Conservation (phyloP, 768 basidiomycete genomes). For the Candolleomyces efflorescens region DNA sequence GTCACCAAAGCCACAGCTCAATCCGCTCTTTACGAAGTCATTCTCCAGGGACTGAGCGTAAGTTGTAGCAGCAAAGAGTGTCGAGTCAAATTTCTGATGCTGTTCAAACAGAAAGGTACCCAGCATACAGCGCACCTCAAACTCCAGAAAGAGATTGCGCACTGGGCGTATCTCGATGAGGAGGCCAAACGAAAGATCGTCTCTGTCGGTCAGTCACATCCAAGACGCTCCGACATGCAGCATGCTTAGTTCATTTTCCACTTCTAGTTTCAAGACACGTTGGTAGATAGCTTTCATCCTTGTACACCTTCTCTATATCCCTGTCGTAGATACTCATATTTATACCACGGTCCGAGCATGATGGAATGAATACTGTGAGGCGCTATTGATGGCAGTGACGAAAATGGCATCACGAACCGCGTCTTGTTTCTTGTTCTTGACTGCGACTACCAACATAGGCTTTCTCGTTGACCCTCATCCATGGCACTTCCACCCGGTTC, state of each 20-base stretch:
- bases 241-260: background rate
- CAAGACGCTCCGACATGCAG: constrained; percentile 2
- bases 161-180: constrained; percentile 85
- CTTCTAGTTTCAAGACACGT: constrained; percentile 6
- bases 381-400: background rate
- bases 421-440: background rate
- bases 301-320: background rate
- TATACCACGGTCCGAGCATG: background rate
- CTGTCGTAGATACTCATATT: background rate
- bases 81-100: background rate
- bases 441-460: background rate
- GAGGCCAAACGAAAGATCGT: constrained; percentile 63
- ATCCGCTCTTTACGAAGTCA: constrained; percentile 66
- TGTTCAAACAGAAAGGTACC: constrained; percentile 49
- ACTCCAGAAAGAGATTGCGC: constrained; percentile 79
- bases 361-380: too few relatives aligned
- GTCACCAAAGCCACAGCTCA: constrained; percentile 63
- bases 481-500: background rate
- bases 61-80: constrained; percentile 22
- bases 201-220: constrained; percentile 32
- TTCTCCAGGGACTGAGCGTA: constrained; percentile 77
- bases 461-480: background rate
- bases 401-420: background rate
- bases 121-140: constrained; percentile 77
- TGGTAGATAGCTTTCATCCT: background rate